Evolutionary conservation across 768 basidiomycete species (phyloP).

Genomic region (Pleurotus citrinopileatus): DNA sequence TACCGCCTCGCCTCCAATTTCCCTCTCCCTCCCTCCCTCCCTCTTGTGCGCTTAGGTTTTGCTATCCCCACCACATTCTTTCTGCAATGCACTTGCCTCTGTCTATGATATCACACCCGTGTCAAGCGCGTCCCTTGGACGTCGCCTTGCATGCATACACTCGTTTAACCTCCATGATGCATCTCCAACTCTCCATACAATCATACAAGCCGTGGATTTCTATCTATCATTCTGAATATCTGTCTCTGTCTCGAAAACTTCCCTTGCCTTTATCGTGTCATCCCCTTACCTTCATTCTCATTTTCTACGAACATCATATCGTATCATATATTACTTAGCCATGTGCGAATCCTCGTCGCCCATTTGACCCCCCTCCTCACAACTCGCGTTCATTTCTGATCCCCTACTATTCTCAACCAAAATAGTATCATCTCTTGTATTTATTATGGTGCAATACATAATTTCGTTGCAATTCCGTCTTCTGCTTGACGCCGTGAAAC

Average conservation of each 20-base stretch:
- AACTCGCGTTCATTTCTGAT: not conserved
- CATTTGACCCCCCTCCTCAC: not conserved
- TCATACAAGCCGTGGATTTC: not conserved
- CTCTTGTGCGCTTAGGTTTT: not conserved
- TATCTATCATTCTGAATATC: not conserved
- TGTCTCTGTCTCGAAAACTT: not conserved
- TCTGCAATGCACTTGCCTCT: not conserved
- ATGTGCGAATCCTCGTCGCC: too few relatives aligned
- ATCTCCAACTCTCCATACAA: not conserved
- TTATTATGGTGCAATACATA: not conserved
- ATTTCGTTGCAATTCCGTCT: not conserved
- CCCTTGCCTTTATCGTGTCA: not conserved
- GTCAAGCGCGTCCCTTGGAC: not conserved
- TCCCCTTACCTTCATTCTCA: not conserved
- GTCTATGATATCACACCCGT: not conserved
- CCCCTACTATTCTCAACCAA: not conserved
- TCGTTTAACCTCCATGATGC: not conserved
- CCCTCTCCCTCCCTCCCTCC: not conserved
- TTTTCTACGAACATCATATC: conserved; percentile 4
- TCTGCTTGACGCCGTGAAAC: not conserved
- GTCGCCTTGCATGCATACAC: not conserved
- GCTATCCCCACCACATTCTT: not conserved
- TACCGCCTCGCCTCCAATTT: not conserved
- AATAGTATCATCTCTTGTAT: conserved; percentile 1
- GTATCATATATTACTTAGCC: conserved; percentile 2